These are phyloP conservation scores for Jatropha curcas DNA, from an alignment of 345 rosid genomes.

Conservation along the genomic window DNA sequence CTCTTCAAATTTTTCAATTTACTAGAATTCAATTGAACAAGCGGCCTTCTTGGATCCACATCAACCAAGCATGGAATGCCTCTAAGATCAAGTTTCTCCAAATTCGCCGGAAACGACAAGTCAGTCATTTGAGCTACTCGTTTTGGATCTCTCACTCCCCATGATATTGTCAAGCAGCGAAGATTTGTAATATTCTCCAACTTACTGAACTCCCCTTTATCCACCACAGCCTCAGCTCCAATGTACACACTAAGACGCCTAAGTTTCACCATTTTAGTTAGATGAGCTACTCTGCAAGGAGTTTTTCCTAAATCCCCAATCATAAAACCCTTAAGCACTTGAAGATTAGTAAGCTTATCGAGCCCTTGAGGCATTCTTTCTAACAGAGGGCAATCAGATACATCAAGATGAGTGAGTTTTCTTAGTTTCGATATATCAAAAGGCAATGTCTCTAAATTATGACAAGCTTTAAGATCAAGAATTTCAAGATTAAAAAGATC, in stretches of 20 bases:
- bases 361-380: slow-evolving; percentile 37
- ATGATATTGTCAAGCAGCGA: slow-evolving; percentile 17
- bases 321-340: slow-evolving; percentile 41
- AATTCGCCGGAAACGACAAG: not conserved
- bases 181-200: slow-evolving; percentile 8
- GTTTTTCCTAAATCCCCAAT: slow-evolving; percentile 11
- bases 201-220: not conserved
- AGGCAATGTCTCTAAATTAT: slow-evolving; percentile 42
- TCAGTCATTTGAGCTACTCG: not conserved
- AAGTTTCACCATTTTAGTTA: slow-evolving; percentile 14
- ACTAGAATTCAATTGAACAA: too few relatives aligned
- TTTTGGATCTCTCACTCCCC: slow-evolving; percentile 14
- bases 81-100: slow-evolving; percentile 10
- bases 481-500: slow-evolving; percentile 29
- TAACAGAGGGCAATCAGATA: slow-evolving; percentile 42
- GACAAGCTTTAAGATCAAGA: slow-evolving; percentile 41
- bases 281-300: slow-evolving; percentile 9
- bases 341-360: slow-evolving; percentile 23
- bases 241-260: slow-evolving; percentile 15
- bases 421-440: slow-evolving; percentile 21
- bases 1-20: too few relatives aligned
- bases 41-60: not conserved
- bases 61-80: not conserved
- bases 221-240: slow-evolving; percentile 6
- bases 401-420: slow-evolving; percentile 34